Conservation (phyloP, 164 flowering plant species). For the Paratinospora sagittata region DNA sequence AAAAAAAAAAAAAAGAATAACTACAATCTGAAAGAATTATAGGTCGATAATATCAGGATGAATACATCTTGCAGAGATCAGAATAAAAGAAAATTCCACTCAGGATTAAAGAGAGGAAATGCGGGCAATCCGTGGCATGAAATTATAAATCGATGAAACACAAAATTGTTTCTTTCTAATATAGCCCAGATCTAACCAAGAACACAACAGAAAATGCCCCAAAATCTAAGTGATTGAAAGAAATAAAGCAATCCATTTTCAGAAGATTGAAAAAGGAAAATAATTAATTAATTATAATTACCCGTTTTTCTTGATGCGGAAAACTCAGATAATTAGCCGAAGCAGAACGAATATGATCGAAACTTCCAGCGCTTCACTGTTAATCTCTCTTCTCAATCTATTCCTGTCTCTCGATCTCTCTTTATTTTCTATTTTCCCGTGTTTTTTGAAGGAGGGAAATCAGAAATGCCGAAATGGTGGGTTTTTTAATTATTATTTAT, state of each 20-base stretch:
- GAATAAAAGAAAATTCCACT: too few relatives aligned
- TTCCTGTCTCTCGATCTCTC: too few relatives aligned
- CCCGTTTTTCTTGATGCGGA: neutral
- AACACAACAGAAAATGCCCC: neutral
- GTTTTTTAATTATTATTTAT: too few relatives aligned
- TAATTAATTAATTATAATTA: neutral
- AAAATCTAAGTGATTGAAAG: too few relatives aligned
- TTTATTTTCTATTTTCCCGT: neutral
- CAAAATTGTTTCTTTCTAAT: neutral
- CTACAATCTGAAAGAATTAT: neutral
- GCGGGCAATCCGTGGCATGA: neutral
- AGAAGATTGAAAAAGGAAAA: too few relatives aligned
- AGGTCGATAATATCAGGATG: too few relatives aligned
- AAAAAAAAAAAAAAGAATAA: neutral
- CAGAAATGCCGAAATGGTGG: too few relatives aligned
- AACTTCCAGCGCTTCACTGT: neutral
- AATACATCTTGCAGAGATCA: too few relatives aligned
- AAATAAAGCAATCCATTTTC: too few relatives aligned
- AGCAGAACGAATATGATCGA: neutral
- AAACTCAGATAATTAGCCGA: neutral
- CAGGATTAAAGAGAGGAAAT: too few relatives aligned
- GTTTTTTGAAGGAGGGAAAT: too few relatives aligned
- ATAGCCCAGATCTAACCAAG: neutral
- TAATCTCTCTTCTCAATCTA: neutral
- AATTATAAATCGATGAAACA: neutral